Evolutionary conservation across 2,329 filamentous ascomycete species (phyloP).

Genomic region (Neopestalotiopsis clavispora): DNA sequence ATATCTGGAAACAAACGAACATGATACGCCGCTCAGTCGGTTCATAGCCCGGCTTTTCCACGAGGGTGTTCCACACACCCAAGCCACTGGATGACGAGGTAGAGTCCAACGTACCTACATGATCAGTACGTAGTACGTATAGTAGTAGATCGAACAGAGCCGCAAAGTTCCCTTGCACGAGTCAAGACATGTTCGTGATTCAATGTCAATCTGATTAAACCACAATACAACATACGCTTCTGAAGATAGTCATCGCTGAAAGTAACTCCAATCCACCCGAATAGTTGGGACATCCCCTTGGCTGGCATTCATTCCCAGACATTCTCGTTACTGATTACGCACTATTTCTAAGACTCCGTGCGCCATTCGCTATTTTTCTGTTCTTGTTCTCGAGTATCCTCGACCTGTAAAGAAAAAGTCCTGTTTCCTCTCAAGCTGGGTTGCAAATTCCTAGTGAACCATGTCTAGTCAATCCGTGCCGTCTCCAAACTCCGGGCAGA

Average conservation of each 20-base stretch:
- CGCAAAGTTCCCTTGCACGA: too few relatives aligned
- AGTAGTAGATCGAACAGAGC: too few relatives aligned
- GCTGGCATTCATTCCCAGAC: not conserved
- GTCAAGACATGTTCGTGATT: not conserved
- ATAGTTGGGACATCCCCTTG: not conserved
- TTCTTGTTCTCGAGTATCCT: not conserved
- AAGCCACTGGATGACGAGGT: too few relatives aligned
- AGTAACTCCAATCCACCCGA: not conserved
- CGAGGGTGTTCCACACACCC: not conserved
- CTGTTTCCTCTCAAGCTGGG: not conserved
- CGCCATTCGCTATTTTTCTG: not conserved
- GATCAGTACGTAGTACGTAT: too few relatives aligned
- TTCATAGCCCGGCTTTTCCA: not conserved
- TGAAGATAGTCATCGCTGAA: not conserved
- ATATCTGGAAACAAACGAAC: not conserved
- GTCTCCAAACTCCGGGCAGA: constrained; percentile 68
- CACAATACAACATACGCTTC: not conserved
- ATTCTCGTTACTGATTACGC: not conserved
- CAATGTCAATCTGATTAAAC: not conserved
- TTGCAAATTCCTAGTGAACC: not conserved
- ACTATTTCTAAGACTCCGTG: not conserved
- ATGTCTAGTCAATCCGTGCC: constrained; percentile 74
- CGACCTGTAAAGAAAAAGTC: not conserved
- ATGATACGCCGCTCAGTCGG: not conserved
- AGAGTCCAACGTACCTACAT: too few relatives aligned